Evolutionary conservation across 495 filamentous ascomycete genomes (phyloP), one percentile per base, ranked within the genome.

Genomic region (Pyronema omphalodes): DNA sequence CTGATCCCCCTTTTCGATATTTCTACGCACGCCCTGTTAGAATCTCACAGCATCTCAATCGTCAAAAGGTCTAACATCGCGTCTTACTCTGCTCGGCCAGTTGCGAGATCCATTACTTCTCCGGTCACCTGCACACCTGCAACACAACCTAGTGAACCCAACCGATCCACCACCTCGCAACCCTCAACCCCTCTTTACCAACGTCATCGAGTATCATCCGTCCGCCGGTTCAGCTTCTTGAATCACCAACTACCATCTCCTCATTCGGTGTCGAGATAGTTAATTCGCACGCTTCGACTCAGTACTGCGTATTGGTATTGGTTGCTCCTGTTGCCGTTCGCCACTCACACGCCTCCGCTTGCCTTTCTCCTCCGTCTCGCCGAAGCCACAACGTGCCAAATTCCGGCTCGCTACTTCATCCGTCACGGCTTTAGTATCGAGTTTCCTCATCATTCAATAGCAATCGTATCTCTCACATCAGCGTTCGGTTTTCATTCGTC

Each of bases 401-500:
- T 41, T 52, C 37, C 35, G 23, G 23, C 23, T 18, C 7, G 50
- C 37, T 43, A n/a, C 37, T 52, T 37, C 15, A 17, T 11, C 29
- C 48, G 35, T 3, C 18, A 51, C 48, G 18, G 48, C 48, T 51
- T 56, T 59, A 56, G 59, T 50, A 53, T 54, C 45, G 48, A 58
- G 41, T 37, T 52, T 49, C 60, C 46, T 29, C 51, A 62, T 40
- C 54, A 55, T 60, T 51, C 54, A 53, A 37, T 37, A 37, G 37
- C 60, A 55, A 54, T 19, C 50, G 23, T 33, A n/a, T 40, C 12
- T 9, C 37, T 55, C 53, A 46, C 57, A 23, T 37, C 36, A 56
- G 39, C 40, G 33, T 58, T 55, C 52, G 52, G 53, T 44, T n/a
- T 58, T 40, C 52, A 56, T 39, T 44, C 41, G 33, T 33, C 18